phyloP scores from a whole-genome alignment of 2,329 filamentous ascomycete genomes.

The Rhexocercosporidium sp. region DNA sequence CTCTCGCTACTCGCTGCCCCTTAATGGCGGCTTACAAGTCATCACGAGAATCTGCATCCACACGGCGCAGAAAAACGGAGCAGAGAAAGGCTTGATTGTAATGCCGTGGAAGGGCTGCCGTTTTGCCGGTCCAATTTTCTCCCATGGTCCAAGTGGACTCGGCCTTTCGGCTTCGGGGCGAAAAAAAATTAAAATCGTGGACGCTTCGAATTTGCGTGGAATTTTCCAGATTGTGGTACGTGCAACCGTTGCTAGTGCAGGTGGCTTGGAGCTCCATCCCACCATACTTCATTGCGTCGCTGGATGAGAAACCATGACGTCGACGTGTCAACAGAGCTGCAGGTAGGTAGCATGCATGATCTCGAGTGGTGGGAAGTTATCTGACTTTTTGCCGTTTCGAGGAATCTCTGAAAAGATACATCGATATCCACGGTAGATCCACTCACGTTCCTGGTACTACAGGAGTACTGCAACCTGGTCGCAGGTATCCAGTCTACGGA shows the following conservation, averaged over 20 bases:
- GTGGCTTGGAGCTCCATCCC: background rate
- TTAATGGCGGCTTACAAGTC: background rate
- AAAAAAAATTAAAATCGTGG: background rate
- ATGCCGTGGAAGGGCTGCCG: background rate
- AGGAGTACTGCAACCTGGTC: no score
- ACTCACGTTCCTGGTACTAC: no score
- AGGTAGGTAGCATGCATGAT: background rate
- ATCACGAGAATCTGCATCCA: background rate
- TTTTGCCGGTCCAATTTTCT: background rate
- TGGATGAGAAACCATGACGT: constrained; percentile 1
- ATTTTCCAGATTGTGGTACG: background rate
- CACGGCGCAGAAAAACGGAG: background rate
- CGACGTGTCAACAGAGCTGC: background rate
- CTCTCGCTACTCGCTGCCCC: background rate
- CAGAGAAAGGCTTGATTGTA: background rate
- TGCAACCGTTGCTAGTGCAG: background rate
- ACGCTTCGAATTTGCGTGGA: background rate
- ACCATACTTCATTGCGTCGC: background rate
- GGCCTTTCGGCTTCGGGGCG: constrained; percentile 3
- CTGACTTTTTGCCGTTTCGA: no score
- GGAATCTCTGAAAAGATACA: no score
- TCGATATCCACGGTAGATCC: no score
- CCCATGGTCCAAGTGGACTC: background rate
- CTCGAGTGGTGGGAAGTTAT: no score
- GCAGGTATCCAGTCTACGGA: no score